Conservation (phyloP, 1,284 basidiomycete genomes). For the Omphalotus olearius region DNA sequence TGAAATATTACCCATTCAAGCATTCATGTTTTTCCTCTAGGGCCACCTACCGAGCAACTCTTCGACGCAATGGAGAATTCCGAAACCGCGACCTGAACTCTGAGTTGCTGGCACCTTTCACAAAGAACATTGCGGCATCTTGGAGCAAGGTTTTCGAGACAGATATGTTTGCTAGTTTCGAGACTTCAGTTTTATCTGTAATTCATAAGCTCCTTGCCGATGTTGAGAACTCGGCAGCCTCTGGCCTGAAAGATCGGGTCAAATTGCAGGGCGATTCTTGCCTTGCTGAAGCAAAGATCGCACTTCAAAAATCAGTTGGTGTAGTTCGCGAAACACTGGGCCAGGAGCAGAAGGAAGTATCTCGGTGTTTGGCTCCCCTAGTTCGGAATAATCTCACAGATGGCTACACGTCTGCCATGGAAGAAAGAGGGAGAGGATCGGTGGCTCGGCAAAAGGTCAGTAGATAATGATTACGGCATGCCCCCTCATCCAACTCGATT, state of each 20-base stretch:
- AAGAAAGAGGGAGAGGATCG: slow-evolving; percentile 49
- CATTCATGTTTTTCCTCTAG: neutral
- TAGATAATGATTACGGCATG: neutral
- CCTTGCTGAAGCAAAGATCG: slow-evolving; percentile 46
- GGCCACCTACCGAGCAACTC: slow-evolving; percentile 28
- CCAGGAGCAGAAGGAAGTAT: slow-evolving; percentile 55
- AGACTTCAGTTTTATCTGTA: slow-evolving; percentile 29
- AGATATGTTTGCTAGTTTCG: slow-evolving; percentile 51
- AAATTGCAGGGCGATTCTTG: slow-evolving; percentile 46
- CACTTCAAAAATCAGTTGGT: slow-evolving; percentile 44
- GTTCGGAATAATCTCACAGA: slow-evolving; percentile 45
- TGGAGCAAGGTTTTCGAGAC: slow-evolving; percentile 59
- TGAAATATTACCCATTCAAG: neutral
- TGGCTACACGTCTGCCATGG: slow-evolving; percentile 50
- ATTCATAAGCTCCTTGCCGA: slow-evolving; percentile 44
- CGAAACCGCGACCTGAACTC: slow-evolving; percentile 51
- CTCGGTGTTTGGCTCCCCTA: slow-evolving; percentile 52
- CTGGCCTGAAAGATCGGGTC: slow-evolving; percentile 48
- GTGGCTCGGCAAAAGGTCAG: slow-evolving; percentile 57
- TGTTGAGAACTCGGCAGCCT: slow-evolving; percentile 45
- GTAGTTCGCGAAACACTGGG: slow-evolving; percentile 46
- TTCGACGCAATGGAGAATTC: slow-evolving; percentile 52
- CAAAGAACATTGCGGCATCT: slow-evolving; percentile 50
- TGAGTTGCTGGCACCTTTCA: slow-evolving; percentile 54
- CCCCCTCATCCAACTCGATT: neutral